These are phyloP conservation scores for Solanum clarkiae DNA, from an alignment of 257 asterid species.

Conservation along the genomic window DNA sequence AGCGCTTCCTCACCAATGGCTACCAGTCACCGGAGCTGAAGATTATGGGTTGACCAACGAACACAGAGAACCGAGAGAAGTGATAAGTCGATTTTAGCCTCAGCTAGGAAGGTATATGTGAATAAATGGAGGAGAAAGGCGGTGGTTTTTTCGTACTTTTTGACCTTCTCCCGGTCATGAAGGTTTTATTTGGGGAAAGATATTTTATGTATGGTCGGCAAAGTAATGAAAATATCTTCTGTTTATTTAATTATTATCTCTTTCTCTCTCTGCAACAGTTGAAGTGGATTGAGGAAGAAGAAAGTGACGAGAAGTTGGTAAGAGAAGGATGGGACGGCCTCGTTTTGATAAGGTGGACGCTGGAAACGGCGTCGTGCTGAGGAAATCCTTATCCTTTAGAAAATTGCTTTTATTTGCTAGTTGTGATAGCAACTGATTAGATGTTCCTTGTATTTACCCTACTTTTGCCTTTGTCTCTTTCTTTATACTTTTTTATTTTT, in stretches of 20 bases:
- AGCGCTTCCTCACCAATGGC: background rate
- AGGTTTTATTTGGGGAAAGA: background rate
- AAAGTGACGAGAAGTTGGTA: background rate
- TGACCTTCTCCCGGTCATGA: background rate
- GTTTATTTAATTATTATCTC: background rate
- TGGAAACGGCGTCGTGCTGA: background rate
- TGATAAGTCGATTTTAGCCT: background rate
- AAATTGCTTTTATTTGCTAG: background rate
- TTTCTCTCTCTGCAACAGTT: background rate
- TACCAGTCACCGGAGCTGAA: background rate
- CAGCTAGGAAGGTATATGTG: background rate
- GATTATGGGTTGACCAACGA: background rate
- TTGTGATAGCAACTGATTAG: background rate
- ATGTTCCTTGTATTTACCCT: background rate
- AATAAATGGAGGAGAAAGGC: background rate
- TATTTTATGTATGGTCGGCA: background rate
- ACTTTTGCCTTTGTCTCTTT: background rate
- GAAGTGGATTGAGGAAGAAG: background rate
- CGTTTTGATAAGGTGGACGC: background rate
- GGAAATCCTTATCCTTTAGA: background rate
- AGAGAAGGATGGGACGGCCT: background rate
- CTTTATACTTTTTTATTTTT: background rate
- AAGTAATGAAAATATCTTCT: slow-evolving; percentile 1
- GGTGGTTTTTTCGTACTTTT: background rate
- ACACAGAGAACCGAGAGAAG: background rate